A percentile compares a stretch with the other conserved stretches of the same genome.
Evolutionary conservation across 1,284 basidiomycete genomes (phyloP).

Genomic region (Moesziomyces globuligerus): DNA sequence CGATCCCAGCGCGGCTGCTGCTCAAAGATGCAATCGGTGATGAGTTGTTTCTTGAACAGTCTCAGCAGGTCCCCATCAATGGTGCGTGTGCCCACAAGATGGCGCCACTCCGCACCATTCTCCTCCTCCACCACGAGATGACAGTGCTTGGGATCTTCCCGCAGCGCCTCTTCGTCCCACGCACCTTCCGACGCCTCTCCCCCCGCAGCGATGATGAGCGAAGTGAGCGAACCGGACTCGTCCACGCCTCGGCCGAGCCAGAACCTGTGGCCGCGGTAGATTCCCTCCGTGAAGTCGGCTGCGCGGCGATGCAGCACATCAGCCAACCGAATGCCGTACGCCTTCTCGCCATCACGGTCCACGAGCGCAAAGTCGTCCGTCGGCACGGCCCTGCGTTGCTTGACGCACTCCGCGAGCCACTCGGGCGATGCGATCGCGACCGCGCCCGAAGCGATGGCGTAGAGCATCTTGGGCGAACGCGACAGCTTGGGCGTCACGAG

Average conservation of each 20-base stretch:
- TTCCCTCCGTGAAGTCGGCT: slow-evolving; percentile 13
- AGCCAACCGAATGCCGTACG: slow-evolving; percentile 28
- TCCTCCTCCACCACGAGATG: slow-evolving; percentile 32
- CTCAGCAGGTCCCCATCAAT: slow-evolving; percentile 19
- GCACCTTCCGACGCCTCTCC: slow-evolving; percentile 18
- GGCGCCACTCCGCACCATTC: slow-evolving; percentile 24
- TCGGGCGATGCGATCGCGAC: slow-evolving; percentile 30
- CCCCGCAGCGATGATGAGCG: slow-evolving; percentile 33
- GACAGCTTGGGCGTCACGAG: slow-evolving; percentile 39
- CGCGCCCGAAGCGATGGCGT: slow-evolving; percentile 34
- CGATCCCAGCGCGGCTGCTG: slow-evolving; percentile 40
- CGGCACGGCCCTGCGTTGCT: slow-evolving; percentile 1
- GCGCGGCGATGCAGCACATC: slow-evolving; percentile 22
- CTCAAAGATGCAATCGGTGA: slow-evolving; percentile 36
- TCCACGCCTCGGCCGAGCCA: slow-evolving; percentile 42
- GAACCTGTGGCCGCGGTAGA: slow-evolving; percentile 38
- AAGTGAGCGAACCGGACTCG: slow-evolving; percentile 19
- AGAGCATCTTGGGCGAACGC: slow-evolving; percentile 47
- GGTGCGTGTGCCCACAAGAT: slow-evolving; percentile 16
- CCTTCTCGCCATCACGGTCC: slow-evolving; percentile 26
- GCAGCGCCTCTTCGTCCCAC: slow-evolving; percentile 26
- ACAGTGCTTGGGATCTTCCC: slow-evolving; percentile 21
- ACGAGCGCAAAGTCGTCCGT: slow-evolving; percentile 1
- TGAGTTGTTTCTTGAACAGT: slow-evolving; percentile 33
- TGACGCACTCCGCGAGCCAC: slow-evolving; percentile 36